These are phyloP conservation scores for Phaffomyces opuntiae DNA, from an alignment of 805 yeast genomes.

Conservation along the genomic window DNA sequence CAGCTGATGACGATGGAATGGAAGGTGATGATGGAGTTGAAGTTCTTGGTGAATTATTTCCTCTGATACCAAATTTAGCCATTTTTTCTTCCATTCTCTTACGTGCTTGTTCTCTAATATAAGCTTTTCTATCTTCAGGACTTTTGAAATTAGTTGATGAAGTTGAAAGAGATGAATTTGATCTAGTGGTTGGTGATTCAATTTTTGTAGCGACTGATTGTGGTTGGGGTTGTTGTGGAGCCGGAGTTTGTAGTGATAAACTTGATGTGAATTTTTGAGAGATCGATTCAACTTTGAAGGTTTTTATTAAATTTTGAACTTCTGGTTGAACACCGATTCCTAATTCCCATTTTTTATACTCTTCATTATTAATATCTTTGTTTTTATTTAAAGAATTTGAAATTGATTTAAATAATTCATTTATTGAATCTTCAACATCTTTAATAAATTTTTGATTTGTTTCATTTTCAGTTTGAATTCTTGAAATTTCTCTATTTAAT, in stretches of 20 bases:
- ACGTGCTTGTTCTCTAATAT: constrained; percentile 73
- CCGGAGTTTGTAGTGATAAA: constrained; percentile 5
- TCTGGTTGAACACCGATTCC: constrained; percentile 70
- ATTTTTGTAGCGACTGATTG: constrained; percentile 3
- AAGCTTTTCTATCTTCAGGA: constrained; percentile 65
- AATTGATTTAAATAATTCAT: constrained; percentile 44
- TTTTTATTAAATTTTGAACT: constrained; percentile 20
- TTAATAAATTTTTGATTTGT: constrained; percentile 51
- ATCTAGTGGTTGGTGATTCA: constrained; percentile 1
- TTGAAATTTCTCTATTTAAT: constrained; percentile 43
- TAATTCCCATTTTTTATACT: constrained; percentile 65
- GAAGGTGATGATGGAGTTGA: constrained; percentile 12
- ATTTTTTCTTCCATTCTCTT: constrained; percentile 77
- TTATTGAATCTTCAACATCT: constrained; percentile 67
- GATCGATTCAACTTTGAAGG: constrained; percentile 13
- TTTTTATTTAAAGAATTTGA: constrained; percentile 22
- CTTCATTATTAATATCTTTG: constrained; percentile 11
- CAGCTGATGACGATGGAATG: too few relatives aligned
- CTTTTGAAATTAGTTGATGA: constrained; percentile 24
- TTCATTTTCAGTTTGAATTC: constrained; percentile 46
- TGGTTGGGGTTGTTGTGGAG: constrained; percentile 7
- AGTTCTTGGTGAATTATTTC: constrained; percentile 1
- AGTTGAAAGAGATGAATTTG: constrained; percentile 6
- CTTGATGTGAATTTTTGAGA: constrained; percentile 14
- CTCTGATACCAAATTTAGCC: constrained; percentile 50